Base-by-base conservation (phyloP, 768 basidiomycete genomes). In the Collybia sp. region DNA sequence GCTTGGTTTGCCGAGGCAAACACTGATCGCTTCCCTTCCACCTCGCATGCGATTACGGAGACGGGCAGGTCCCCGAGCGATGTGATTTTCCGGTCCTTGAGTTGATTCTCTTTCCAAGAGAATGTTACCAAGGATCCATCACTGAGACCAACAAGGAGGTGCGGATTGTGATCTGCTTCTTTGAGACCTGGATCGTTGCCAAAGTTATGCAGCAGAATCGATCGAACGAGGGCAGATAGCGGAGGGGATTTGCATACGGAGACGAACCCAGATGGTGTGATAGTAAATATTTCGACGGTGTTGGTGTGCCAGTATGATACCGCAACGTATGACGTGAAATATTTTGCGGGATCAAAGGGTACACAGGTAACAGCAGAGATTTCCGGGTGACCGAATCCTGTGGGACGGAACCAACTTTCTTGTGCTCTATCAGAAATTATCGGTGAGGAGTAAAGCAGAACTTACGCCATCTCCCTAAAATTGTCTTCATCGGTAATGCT, bases 231-330 rank as follows among this genome's bases (percentile, higher is more conserved):
- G 3, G 72, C 67, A 12, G 71, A 66, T 20, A 76, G 61, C 6
- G 59, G 58, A 18, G 50, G 59, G 8, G 64, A 68, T 59, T 61
- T 64, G 49, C 64, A 71, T 1, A 72, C 46, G 8, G 62, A 61
- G 38, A 49, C 50, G 32, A 71, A 55, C 1, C 53, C 52, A 19
- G 52, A 53, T 46, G 16, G 51, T 12, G 54, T 53, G 6, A 70
- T 58, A 3, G 59, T 56, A 44, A 88, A 67, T 30, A 93, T 63
- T 53, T 82, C 73, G 34, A 93, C 72, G 6, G 62, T 54, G 53
- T 84, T 85, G 2, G 77, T 75, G 16, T 74, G 75, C 91, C 93
- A 95, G 53, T 88, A 88, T 0, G 83, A 79, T n/a, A 86, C 80
- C 0, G 75, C 78, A 19, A 86, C 62, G 43, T 75, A 53, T 13